These are phyloP conservation scores for Beauveria caledonica DNA, from an alignment of 2,329 filamentous ascomycete species.

Conservation along the genomic window DNA sequence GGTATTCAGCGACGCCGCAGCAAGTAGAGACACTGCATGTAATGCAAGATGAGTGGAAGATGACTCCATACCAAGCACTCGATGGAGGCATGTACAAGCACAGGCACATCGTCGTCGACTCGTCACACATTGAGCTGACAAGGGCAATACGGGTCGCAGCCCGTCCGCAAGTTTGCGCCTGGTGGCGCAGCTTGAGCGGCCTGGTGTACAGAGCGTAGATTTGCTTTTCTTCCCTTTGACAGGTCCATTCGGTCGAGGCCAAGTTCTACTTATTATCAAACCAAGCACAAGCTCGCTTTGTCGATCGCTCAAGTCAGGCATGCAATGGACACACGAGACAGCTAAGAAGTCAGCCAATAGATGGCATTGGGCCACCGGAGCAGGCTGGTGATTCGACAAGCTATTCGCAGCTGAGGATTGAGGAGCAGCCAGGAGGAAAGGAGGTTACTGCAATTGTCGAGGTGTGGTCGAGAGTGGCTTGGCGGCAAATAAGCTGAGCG, in stretches of 20 bases:
- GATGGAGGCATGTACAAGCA: not conserved
- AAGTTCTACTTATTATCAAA: not conserved
- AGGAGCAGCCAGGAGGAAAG: not conserved
- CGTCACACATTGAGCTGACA: not conserved
- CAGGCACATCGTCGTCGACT: not conserved
- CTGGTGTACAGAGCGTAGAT: constrained; percentile 1
- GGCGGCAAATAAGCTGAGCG: constrained; percentile 10
- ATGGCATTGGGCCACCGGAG: not conserved
- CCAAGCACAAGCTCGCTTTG: not conserved
- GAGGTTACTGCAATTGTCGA: not conserved
- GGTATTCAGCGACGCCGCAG: not conserved
- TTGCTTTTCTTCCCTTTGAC: not conserved
- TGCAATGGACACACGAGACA: not conserved
- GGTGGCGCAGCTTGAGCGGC: not conserved
- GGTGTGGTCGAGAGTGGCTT: not conserved
- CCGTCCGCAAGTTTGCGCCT: constrained; percentile 5
- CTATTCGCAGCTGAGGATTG: not conserved
- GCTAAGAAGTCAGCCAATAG: not conserved
- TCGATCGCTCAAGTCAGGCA: constrained; percentile 1
- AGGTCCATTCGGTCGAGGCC: not conserved
- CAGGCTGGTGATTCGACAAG: not conserved
- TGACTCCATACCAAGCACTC: not conserved
- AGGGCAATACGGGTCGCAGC: not conserved
- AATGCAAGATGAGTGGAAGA: not conserved
- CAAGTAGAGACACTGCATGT: not conserved